phyloP scores from a whole-genome alignment of 768 basidiomycete genomes.

The Lactarius pseudohatsudake region DNA sequence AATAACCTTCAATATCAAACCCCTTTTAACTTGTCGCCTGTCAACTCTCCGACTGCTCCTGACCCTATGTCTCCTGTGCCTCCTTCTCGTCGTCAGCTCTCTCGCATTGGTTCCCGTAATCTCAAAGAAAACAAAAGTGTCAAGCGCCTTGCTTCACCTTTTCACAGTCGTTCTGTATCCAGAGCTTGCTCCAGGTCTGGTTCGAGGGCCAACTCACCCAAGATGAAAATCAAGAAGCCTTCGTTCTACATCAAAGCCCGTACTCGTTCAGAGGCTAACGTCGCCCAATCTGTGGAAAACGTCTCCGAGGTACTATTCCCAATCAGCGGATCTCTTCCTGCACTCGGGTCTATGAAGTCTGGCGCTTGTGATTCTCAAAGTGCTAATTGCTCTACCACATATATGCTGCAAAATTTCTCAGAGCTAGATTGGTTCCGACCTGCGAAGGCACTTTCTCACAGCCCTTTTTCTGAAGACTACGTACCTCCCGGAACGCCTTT shows the following conservation, averaged over 20 bases:
- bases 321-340: constrained; percentile 19
- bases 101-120: constrained; percentile 43
- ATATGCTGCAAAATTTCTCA: constrained; percentile 27
- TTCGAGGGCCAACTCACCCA: constrained; percentile 27
- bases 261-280: constrained; percentile 38
- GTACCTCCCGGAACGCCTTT: constrained; percentile 28
- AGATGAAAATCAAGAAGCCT: constrained; percentile 28
- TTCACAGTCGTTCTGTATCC: constrained; percentile 47
- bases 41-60: constrained; percentile 30
- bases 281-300: constrained; percentile 4
- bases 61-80: constrained; percentile 49
- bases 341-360: constrained; percentile 19
- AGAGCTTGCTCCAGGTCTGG: constrained; percentile 39
- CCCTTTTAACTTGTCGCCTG: constrained; percentile 28
- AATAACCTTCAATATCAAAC: constrained; percentile 31
- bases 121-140: constrained; percentile 41
- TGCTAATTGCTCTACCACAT: constrained; percentile 9
- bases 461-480: constrained; percentile 28
- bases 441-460: constrained; percentile 33
- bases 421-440: constrained; percentile 35
- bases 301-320: constrained; percentile 8
- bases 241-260: constrained; percentile 40
- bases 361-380: not conserved
- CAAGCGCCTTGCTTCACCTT: constrained; percentile 44
- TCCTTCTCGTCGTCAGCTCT: constrained; percentile 35